A percentile compares a stretch with the other conserved stretches of the same genome.
phyloP scores from a whole-genome alignment of 495 filamentous ascomycete species.

The Durotheca rogersii region DNA sequence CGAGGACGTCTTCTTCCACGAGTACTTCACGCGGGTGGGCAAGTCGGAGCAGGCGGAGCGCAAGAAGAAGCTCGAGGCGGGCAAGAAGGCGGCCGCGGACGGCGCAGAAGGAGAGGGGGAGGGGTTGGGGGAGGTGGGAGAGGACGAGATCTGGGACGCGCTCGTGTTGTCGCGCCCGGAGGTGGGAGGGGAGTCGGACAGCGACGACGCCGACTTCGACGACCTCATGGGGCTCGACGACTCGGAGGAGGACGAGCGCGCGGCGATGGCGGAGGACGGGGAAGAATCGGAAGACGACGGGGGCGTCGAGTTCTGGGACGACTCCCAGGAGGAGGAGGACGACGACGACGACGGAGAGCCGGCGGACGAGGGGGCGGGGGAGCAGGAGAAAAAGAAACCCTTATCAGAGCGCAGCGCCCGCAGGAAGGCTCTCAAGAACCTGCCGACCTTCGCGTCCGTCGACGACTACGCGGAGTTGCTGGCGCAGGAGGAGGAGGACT shows the following conservation, averaged over 20 bases:
- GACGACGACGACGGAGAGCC: slow-evolving; percentile 37
- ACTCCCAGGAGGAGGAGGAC: slow-evolving; percentile 51
- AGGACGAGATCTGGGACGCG: slow-evolving; percentile 90
- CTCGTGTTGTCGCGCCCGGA: slow-evolving; percentile 79
- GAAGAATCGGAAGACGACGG: slow-evolving; percentile 47
- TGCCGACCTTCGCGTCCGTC: slow-evolving; percentile 87
- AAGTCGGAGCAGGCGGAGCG: slow-evolving; percentile 61
- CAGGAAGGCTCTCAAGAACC: slow-evolving; percentile 77
- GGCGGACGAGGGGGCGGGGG: slow-evolving; percentile 20
- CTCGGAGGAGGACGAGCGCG: slow-evolving; percentile 49
- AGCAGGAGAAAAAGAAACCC: slow-evolving; percentile 35
- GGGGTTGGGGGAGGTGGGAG: slow-evolving; percentile 57
- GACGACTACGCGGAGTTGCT: slow-evolving; percentile 93
- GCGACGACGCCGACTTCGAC: slow-evolving; percentile 50
- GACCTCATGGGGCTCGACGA: slow-evolving; percentile 47
- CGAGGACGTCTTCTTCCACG: slow-evolving; percentile 97
- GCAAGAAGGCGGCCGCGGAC: slow-evolving; percentile 44
- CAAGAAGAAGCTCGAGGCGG: slow-evolving; percentile 55
- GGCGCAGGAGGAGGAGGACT: slow-evolving; percentile 56
- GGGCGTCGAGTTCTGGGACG: slow-evolving; percentile 45
- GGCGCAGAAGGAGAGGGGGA: slow-evolving; percentile 50
- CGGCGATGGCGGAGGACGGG: slow-evolving; percentile 57
- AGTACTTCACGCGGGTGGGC: slow-evolving; percentile 82
- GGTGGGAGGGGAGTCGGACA: slow-evolving; percentile 65
- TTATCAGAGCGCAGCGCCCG: slow-evolving; percentile 57